Evolutionary conservation across 495 filamentous ascomycete species (phyloP).

Genomic region (Aspergillus hancockii): DNA sequence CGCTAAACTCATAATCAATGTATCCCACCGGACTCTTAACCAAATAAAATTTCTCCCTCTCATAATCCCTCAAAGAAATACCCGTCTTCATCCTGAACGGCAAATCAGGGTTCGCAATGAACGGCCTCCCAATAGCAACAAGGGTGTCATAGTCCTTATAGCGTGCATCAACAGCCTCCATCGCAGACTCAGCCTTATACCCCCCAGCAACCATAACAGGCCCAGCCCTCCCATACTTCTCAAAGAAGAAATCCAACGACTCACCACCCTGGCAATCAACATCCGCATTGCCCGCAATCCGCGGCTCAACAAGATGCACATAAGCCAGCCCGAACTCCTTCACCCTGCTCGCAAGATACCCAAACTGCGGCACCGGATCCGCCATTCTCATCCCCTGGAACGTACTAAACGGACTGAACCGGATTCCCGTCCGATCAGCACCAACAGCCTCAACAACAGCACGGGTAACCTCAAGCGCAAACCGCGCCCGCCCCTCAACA

Average conservation of each 20-base stretch:
- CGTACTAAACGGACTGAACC: constrained; percentile 58
- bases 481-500: constrained; percentile 63
- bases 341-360: constrained; percentile 50
- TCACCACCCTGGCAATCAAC: constrained; percentile 42
- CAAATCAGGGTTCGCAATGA: constrained; percentile 73
- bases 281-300: constrained; percentile 42
- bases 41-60: constrained; percentile 61
- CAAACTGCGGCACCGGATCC: constrained; percentile 61
- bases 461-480: constrained; percentile 59
- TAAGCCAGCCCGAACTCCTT: constrained; percentile 56
- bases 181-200: constrained; percentile 45
- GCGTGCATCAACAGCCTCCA: constrained; percentile 39
- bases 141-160: constrained; percentile 54
- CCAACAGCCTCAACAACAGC: constrained; percentile 63
- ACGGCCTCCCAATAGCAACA: constrained; percentile 63
- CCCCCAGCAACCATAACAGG: constrained; percentile 61
- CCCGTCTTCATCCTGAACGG: constrained; percentile 60
- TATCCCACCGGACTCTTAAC: constrained; percentile 56
- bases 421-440: constrained; percentile 54
- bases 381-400: constrained; percentile 68
- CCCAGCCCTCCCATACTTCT: constrained; percentile 36
- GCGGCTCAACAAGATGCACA: constrained; percentile 60
- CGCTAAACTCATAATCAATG: constrained; percentile 55
- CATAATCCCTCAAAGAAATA: constrained; percentile 55
- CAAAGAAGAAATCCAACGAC: constrained; percentile 23